phyloP scores from a whole-genome alignment of 371 early-diverging fungal species.

The Apophysomyces trapeziformis region DNA sequence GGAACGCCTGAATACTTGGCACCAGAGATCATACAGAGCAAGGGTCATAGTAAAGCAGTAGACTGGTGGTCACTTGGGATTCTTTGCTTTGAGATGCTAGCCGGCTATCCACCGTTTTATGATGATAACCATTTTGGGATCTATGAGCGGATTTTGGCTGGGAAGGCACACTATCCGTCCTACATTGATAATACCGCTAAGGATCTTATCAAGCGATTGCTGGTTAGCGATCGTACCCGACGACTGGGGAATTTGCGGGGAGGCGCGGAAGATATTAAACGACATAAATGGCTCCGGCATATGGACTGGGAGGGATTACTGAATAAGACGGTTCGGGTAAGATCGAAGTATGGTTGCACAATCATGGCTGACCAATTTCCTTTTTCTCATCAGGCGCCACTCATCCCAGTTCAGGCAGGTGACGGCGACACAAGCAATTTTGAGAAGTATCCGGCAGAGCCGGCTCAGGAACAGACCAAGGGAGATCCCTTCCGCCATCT shows the following conservation, averaged over 20 bases:
- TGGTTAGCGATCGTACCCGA: constrained; percentile 79
- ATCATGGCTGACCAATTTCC: neutral
- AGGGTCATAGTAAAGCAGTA: constrained; percentile 96
- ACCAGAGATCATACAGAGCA: constrained; percentile 97
- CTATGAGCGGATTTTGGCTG: constrained; percentile 82
- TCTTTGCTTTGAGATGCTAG: constrained; percentile 95
- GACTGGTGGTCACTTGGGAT: constrained; percentile 99
- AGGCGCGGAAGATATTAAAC: constrained; percentile 68
- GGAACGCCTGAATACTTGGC: constrained; percentile 99
- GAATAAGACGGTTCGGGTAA: constrained; percentile 64
- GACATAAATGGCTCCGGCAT: constrained; percentile 86
- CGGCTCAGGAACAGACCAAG: constrained; percentile 30
- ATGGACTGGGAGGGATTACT: constrained; percentile 86
- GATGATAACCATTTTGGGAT: constrained; percentile 92
- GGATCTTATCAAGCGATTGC: constrained; percentile 76
- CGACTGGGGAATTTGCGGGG: constrained; percentile 71
- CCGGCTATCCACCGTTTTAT: constrained; percentile 96
- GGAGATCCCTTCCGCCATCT: constrained; percentile 50
- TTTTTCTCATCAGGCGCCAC: constrained; percentile 59
- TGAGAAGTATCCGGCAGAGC: constrained; percentile 67
- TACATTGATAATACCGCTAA: constrained; percentile 79
- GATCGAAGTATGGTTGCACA: neutral
- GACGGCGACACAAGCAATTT: constrained; percentile 73
- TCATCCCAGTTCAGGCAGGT: constrained; percentile 63
- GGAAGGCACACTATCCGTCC: constrained; percentile 75